Evolutionary conservation across 1,139 yeast species (phyloP).

Genomic region (Scheffersomyces quercinus): DNA sequence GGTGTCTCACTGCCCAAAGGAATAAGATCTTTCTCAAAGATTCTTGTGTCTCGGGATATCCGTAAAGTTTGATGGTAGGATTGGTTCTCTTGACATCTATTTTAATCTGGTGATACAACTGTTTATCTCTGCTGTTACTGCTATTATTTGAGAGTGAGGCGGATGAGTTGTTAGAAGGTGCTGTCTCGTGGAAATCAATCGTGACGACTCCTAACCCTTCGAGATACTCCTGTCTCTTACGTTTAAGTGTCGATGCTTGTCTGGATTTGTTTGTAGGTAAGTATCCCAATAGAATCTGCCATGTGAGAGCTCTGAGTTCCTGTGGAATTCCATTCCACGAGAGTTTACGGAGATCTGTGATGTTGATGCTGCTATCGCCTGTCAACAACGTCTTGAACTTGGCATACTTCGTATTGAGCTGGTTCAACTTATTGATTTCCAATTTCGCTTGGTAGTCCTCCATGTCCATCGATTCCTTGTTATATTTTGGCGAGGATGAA

Average conservation of each 20-base stretch:
- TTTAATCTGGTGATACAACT: constrained; percentile 92
- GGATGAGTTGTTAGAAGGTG: constrained; percentile 13
- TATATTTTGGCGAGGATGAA: constrained; percentile 3
- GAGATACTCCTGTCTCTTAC: constrained; percentile 83
- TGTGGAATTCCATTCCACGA: constrained; percentile 96
- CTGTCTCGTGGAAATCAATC: constrained; percentile 52
- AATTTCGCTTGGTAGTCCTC: constrained; percentile 35
- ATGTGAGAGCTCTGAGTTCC: constrained; percentile 75
- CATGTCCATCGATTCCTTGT: constrained; percentile 25
- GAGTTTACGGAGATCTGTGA: constrained; percentile 66
- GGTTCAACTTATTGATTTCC: constrained; percentile 58
- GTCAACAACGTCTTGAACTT: constrained; percentile 68
- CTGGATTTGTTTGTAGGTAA: constrained; percentile 82
- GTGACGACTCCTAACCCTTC: constrained; percentile 56
- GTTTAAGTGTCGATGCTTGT: constrained; percentile 63
- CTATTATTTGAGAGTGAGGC: constrained; percentile 35
- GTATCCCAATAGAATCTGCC: constrained; percentile 91
- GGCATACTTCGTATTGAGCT: constrained; percentile 59
- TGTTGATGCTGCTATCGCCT: constrained; percentile 51
- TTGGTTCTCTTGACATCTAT: constrained; percentile 96
- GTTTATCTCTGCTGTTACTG: constrained; percentile 53
- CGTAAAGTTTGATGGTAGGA: constrained; percentile 77
- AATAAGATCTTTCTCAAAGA: constrained; percentile 80
- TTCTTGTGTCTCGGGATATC: constrained; percentile 68
- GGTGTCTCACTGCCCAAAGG: constrained; percentile 96